A percentile compares a stretch with the other conserved stretches of the same genome.
These are phyloP conservation scores for Panicum virgatum DNA, from an alignment of 202 grass and related monocot genomes.

Conservation along the genomic window DNA sequence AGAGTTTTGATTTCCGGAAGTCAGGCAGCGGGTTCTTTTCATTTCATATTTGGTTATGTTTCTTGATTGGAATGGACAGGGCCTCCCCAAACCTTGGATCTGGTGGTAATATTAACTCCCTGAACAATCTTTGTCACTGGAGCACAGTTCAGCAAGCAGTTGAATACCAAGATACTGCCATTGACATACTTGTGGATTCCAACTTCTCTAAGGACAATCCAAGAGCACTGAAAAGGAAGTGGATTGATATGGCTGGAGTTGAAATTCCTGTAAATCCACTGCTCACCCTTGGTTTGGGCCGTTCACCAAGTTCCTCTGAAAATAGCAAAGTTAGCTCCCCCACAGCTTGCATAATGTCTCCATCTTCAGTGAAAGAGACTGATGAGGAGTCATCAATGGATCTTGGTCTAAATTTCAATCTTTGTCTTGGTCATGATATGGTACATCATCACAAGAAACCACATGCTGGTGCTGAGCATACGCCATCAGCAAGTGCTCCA, in stretches of 20 bases:
- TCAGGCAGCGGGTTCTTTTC: slow-evolving; percentile 45
- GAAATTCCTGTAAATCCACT: slow-evolving; percentile 35
- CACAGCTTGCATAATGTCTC: slow-evolving; percentile 44
- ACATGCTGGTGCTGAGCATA: not conserved
- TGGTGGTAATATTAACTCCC: slow-evolving; percentile 18
- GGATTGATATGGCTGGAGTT: slow-evolving; percentile 40
- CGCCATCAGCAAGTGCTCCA: not conserved
- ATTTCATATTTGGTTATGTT: slow-evolving; percentile 31
- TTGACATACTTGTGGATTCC: slow-evolving; percentile 27
- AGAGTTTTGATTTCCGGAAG: slow-evolving; percentile 46
- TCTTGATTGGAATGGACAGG: slow-evolving; percentile 55
- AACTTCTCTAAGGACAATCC: slow-evolving; percentile 28
- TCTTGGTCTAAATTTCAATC: slow-evolving; percentile 56
- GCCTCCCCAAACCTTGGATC: slow-evolving; percentile 32
- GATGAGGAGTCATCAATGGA: slow-evolving; percentile 59
- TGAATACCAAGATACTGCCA: slow-evolving; percentile 35
- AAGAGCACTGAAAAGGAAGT: slow-evolving; percentile 48
- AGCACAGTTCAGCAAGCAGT: slow-evolving; percentile 29
- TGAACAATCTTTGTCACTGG: slow-evolving; percentile 35
- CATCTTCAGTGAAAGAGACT: slow-evolving; percentile 55
- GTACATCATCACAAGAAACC: slow-evolving; percentile 43
- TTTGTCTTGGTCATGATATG: slow-evolving; percentile 40
- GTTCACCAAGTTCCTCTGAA: slow-evolving; percentile 56
- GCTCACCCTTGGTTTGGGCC: slow-evolving; percentile 47
- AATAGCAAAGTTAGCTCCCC: slow-evolving; percentile 63